phyloP scores from a whole-genome alignment of 345 rosid species.

The Eucalyptus coolabah region DNA sequence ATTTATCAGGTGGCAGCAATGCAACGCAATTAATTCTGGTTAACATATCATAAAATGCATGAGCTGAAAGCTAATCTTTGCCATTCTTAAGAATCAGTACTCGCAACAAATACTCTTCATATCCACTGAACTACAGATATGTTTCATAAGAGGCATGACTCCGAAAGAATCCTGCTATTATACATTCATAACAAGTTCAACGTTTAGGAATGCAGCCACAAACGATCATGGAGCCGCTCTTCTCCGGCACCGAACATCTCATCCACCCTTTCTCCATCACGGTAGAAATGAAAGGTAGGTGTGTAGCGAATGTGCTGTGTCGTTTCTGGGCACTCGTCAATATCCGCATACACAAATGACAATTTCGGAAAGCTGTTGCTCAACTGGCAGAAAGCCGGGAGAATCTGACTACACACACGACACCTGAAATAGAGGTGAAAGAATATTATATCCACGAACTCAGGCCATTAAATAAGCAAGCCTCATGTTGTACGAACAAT shows the following conservation, averaged over 20 bases:
- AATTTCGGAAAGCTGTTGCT: slow-evolving; percentile 57
- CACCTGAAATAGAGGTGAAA: slow-evolving; percentile 39
- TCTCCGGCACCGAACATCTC: slow-evolving; percentile 96
- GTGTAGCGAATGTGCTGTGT: slow-evolving; percentile 82
- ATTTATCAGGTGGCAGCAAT: not conserved
- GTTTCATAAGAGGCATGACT: not conserved
- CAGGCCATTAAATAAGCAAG: not conserved
- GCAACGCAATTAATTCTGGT: not conserved
- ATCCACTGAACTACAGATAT: not conserved
- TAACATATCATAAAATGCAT: not conserved
- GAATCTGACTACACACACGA: slow-evolving; percentile 68
- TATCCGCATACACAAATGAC: slow-evolving; percentile 72
- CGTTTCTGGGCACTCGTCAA: slow-evolving; percentile 89
- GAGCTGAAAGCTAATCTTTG: not conserved
- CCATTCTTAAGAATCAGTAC: not conserved
- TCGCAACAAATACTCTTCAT: not conserved
- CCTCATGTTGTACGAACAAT: not conserved
- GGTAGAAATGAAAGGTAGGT: slow-evolving; percentile 82
- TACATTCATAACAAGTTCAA: not conserved
- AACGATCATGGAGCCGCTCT: slow-evolving; percentile 73
- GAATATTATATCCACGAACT: not conserved
- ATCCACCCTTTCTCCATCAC: slow-evolving; percentile 79
- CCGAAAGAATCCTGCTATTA: not conserved
- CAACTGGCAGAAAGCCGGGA: slow-evolving; percentile 62
- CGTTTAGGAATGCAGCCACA: slow-evolving; percentile 86